phyloP scores from a whole-genome alignment of 768 basidiomycete species.

The Symmetrospora coprosmae region DNA sequence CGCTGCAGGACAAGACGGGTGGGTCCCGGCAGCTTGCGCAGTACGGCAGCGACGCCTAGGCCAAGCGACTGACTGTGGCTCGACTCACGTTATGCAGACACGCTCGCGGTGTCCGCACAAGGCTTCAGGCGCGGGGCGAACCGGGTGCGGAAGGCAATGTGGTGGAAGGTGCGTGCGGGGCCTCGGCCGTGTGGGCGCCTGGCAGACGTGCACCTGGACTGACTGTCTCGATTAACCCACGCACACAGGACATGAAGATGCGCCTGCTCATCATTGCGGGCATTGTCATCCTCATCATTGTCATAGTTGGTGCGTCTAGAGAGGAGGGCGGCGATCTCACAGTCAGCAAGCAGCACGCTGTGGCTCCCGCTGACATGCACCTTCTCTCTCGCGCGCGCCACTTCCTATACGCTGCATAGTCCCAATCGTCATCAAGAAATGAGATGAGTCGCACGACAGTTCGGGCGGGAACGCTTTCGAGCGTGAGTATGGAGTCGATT shows the following conservation, averaged over 20 bases:
- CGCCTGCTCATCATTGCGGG: constrained; percentile 87
- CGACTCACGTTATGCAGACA: constrained; percentile 47
- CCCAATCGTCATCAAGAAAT: constrained; percentile 25
- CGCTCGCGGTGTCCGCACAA: constrained; percentile 94
- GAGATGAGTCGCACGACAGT: constrained; percentile 21
- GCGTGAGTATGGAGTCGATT: constrained; percentile 4
- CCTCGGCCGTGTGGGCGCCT: neutral
- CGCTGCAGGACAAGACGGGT: constrained; percentile 97
- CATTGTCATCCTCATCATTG: constrained; percentile 75
- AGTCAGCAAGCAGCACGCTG: neutral
- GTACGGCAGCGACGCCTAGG: neutral
- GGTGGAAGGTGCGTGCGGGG: constrained; percentile 29
- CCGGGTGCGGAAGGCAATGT: constrained; percentile 79
- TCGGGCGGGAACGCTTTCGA: constrained; percentile 12
- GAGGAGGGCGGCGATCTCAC: neutral
- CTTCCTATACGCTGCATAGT: neutral
- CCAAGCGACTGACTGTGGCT: neutral
- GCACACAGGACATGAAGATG: constrained; percentile 51
- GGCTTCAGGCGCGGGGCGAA: constrained; percentile 96
- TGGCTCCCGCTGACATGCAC: neutral
- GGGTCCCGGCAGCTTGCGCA: constrained; percentile 35
- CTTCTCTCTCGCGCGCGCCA: neutral
- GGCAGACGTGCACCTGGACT: constrained; percentile 9
- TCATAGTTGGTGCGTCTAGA: constrained; percentile 54
- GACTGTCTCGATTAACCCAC: neutral